Conservation (phyloP, 495 filamentous ascomycete species). For the Penicillium herquei region DNA sequence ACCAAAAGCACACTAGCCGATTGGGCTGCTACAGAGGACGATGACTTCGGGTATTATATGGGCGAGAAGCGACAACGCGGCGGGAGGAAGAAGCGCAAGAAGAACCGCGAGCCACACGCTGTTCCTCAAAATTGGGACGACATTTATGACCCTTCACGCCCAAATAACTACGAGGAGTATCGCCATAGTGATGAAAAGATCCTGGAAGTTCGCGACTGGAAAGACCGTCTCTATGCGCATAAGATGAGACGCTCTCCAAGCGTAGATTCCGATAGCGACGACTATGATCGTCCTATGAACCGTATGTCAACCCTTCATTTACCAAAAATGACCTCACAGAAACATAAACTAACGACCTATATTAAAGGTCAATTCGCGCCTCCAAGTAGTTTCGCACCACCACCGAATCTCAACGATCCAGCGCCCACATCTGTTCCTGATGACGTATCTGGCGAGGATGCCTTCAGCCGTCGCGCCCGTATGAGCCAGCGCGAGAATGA, state of each 20-base stretch:
- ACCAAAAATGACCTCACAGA: not conserved
- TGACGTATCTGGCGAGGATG: constrained; percentile 68
- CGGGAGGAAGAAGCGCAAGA: constrained; percentile 86
- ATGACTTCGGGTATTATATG: constrained; percentile 63
- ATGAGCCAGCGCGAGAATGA: constrained; percentile 29
- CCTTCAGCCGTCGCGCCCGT: constrained; percentile 63
- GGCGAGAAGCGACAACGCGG: constrained; percentile 70
- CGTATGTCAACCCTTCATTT: constrained; percentile 41
- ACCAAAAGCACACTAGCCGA: constrained; percentile 74
- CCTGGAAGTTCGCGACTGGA: constrained; percentile 81
- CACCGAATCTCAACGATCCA: constrained; percentile 49
- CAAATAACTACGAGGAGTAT: constrained; percentile 86
- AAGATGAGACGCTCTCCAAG: constrained; percentile 51
- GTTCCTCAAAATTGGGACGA: constrained; percentile 84
- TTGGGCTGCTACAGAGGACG: constrained; percentile 78
- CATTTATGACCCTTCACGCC: constrained; percentile 81
- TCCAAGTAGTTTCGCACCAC: constrained; percentile 71
- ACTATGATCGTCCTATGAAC: constrained; percentile 50
- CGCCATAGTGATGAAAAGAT: constrained; percentile 81
- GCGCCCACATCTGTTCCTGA: constrained; percentile 41
- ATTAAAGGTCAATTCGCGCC: constrained; percentile 67
- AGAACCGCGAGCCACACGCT: constrained; percentile 61
- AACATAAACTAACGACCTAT: not conserved
- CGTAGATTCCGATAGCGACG: constrained; percentile 58
- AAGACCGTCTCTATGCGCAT: constrained; percentile 78